Base-by-base conservation (phyloP, 768 basidiomycete genomes). In the Lactarius quietus region DNA sequence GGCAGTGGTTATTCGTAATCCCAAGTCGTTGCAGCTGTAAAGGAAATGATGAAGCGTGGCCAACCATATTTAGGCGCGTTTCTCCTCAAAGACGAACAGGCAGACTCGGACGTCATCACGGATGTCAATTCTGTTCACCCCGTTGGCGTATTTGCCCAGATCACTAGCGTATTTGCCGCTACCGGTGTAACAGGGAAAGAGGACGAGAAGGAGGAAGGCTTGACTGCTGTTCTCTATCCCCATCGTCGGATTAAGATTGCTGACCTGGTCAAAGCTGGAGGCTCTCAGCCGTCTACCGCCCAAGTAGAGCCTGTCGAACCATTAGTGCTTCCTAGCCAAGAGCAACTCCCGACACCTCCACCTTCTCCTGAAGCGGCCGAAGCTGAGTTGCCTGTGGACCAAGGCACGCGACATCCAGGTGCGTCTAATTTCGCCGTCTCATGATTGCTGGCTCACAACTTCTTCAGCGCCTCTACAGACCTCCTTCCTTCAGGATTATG, bases 1-100 rank as follows among this genome's bases (percentile, higher is more conserved):
- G 75, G 96, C 95, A 3, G 95, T 98, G 57, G 94, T 98, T 63
- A 84, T 99, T 59, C 85, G 88, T 26, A 92, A 98, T 69, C 93
- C 93, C 83, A 86, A 0, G 96, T 99, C 36, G 94, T 98, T 43
- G 86, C 88, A 10, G 93, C 95, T 17, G 91, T 99, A 73, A 92
- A 94, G 77, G 95, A 97, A 73, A 92, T 96, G 86, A 92, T 96
- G 85, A 89, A 90, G 70, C 93, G 93, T 51, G 95, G 95, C 0
- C 96, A 98, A 74, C 95, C 95, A 0, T 98, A 99, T 76, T 84
- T 99, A 64, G 96, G 96, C 59, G 96, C 95, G n/a, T 98, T 98
- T 81, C 79, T 98, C 31, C 85, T 98, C 72, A 98, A 96, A 79
- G 95, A 98, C 72, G 92, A 94, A 70, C 86, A 93, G 68, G 81